Evolutionary conservation across 2,329 filamentous ascomycete species (phyloP).

Genomic region (Capronia americana): DNA sequence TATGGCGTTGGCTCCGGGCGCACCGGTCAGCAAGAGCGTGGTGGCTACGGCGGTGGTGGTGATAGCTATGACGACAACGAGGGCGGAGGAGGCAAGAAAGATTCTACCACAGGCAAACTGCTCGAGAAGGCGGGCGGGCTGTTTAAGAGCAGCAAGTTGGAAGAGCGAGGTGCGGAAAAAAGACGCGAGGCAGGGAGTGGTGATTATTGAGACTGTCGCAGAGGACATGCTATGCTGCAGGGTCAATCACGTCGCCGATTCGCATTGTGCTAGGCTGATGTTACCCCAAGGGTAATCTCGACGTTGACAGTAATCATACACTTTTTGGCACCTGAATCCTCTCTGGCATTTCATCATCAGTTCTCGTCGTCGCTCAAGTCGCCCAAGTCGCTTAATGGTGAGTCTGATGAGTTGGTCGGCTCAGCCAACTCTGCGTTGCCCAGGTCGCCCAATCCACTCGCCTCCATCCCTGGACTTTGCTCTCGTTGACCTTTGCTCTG

Average conservation of each 20-base stretch:
- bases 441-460: slow-evolving; percentile 21
- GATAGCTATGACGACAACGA: slow-evolving; percentile 26
- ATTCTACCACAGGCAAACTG: slow-evolving; percentile 42
- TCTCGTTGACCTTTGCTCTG: slow-evolving; percentile 45
- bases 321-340: background rate
- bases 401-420: background rate
- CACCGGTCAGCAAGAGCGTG: slow-evolving; percentile 29
- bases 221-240: background rate
- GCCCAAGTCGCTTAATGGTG: slow-evolving; percentile 18
- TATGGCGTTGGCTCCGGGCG: slow-evolving; percentile 31
- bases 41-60: slow-evolving; percentile 31
- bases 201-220: slow-evolving; percentile 14
- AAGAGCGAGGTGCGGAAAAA: slow-evolving; percentile 40
- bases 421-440: slow-evolving; percentile 26
- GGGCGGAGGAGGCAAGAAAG: slow-evolving; percentile 32
- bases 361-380: slow-evolving; percentile 28
- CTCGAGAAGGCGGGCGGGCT: slow-evolving; percentile 43
- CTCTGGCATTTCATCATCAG: background rate
- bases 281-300: background rate
- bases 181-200: slow-evolving; percentile 38
- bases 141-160: slow-evolving; percentile 39
- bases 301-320: background rate
- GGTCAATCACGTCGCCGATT: background rate
- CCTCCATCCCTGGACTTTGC: slow-evolving; percentile 37
- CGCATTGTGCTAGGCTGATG: background rate